Percentiles rank a stretch among this genome's conserved stretches.
phyloP scores from a whole-genome alignment of 2,329 filamentous ascomycete genomes.

The Aureobasidium sp. region DNA sequence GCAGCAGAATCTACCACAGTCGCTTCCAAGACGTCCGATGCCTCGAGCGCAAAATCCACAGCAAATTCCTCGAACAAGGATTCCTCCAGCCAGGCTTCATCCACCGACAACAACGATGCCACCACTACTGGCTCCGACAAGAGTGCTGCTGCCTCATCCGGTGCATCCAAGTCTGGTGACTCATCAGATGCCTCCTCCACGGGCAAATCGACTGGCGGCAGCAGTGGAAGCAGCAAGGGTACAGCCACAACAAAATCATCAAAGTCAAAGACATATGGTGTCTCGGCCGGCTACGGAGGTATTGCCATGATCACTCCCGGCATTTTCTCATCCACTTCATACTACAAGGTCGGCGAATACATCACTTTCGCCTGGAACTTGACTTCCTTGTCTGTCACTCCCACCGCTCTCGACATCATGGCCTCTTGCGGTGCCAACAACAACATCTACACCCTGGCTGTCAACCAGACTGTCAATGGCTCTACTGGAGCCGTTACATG shows the following conservation, averaged over 20 bases:
- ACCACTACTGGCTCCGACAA: slow-evolving; percentile 16
- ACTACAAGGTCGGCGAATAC: slow-evolving; percentile 52
- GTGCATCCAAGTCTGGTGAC: slow-evolving; percentile 16
- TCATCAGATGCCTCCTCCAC: slow-evolving; percentile 13
- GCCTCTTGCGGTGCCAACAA: slow-evolving; percentile 52
- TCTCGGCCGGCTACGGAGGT: slow-evolving; percentile 48
- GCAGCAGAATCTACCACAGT: slow-evolving; percentile 9
- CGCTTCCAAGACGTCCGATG: slow-evolving; percentile 8
- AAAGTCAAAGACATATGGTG: slow-evolving; percentile 37
- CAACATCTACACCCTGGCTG: slow-evolving; percentile 52
- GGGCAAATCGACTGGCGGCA: slow-evolving; percentile 7
- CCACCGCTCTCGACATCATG: slow-evolving; percentile 51
- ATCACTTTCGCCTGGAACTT: slow-evolving; percentile 63
- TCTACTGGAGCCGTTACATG: slow-evolving; percentile 47
- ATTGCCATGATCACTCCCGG: slow-evolving; percentile 54
- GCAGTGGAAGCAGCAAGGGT: slow-evolving; percentile 15
- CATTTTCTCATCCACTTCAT: slow-evolving; percentile 38
- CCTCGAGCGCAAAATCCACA: slow-evolving; percentile 17
- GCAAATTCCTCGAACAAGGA: slow-evolving; percentile 11
- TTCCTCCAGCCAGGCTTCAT: background rate
- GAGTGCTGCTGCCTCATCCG: slow-evolving; percentile 12
- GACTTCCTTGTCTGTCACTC: slow-evolving; percentile 52
- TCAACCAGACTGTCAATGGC: slow-evolving; percentile 41
- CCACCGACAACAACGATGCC: slow-evolving; percentile 8
- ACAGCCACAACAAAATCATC: slow-evolving; percentile 12